These are phyloP conservation scores for Bombardia bombarda DNA, from an alignment of 495 filamentous ascomycete species.

Conservation along the genomic window DNA sequence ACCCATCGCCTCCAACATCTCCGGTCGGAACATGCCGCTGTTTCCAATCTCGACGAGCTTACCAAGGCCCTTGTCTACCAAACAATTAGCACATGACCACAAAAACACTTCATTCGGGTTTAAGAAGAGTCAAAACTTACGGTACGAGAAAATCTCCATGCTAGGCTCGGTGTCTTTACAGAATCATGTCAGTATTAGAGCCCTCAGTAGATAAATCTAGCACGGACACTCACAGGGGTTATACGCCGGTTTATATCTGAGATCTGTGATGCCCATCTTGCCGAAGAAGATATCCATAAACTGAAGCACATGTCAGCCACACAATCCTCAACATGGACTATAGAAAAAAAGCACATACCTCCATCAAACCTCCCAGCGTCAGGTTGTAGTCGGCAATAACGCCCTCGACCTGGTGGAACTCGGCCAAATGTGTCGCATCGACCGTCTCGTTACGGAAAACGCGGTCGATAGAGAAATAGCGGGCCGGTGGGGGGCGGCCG, in stretches of 20 bases:
- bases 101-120: too few relatives aligned
- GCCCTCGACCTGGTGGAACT: slow-evolving; percentile 98
- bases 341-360: too few relatives aligned
- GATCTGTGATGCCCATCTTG: slow-evolving; percentile 83
- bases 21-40: slow-evolving; percentile 94
- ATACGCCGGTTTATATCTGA: slow-evolving; percentile 59
- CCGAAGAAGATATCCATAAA: slow-evolving; percentile 96
- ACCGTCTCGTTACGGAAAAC: slow-evolving; percentile 87
- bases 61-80: slow-evolving; percentile 75
- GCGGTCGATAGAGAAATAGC: slow-evolving; percentile 95
- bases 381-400: slow-evolving; percentile 94
- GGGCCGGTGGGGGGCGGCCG: slow-evolving; percentile 55
- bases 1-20: slow-evolving; percentile 80
- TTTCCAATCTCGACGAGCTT: slow-evolving; percentile 98
- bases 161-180: slow-evolving; percentile 98
- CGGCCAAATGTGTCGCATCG: slow-evolving; percentile 90
- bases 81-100: too few relatives aligned
- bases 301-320: too few relatives aligned
- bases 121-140: neutral
- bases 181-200: too few relatives aligned
- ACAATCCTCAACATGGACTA: too few relatives aligned
- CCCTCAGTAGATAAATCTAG: too few relatives aligned
- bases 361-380: slow-evolving; percentile 85
- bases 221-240: too few relatives aligned
- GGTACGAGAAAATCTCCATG: slow-evolving; percentile 94